Evolutionary conservation across 352 stramenopile species (phyloP), one percentile per base, ranked within the genome.

Genomic region (Phytophthora parvispora): DNA sequence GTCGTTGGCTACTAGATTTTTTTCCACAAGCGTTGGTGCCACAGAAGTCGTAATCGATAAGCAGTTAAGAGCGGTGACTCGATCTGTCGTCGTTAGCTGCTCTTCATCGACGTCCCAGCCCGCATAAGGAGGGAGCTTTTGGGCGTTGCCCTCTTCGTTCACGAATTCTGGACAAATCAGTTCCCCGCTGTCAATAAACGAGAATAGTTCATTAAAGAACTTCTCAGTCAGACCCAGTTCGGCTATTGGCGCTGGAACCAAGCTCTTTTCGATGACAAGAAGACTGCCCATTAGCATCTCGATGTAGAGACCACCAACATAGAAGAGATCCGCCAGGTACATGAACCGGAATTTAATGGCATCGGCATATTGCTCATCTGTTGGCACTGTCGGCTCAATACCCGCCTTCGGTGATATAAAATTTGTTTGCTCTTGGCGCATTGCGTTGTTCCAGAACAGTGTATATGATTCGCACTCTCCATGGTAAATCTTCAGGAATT

Each of bases 401-500:
- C 36, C 68, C 3, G 80, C 80, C 20, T 65, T 77, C 12, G 84
- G 83, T 5, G 49, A 62, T 28, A 95, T 57, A 47, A 94, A 93
- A 22, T 64, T 67, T 3, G 83, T 38, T 53, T 89, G 57, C 36
- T 96, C 89, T 56, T 80, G 56, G 3, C 90, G 88, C 86, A 97
- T 94, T 13, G 78, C 60, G n/a, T 69, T 58, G 40, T 90, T 95
- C 90, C 90, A 97, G 62, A 86, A 88, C n/a, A 97, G 48, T 10
- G 83, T 93, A 56, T 94, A 93, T 6, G 87, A 94, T 56, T 90
- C 79, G 29, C 83, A 95, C 42, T 97, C 84, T 29, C 78, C 67
- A 47, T 95, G 88, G 36, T 88, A 94, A 10, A 95, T 74, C 64
- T 93, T 93, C 38, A 97, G 68, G 43, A 95, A 97, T 59, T 95